Evolutionary conservation across 164 flowering plant species (phyloP), one percentile per base, ranked within the genome.

Genomic region (Tetracentron sinense): DNA sequence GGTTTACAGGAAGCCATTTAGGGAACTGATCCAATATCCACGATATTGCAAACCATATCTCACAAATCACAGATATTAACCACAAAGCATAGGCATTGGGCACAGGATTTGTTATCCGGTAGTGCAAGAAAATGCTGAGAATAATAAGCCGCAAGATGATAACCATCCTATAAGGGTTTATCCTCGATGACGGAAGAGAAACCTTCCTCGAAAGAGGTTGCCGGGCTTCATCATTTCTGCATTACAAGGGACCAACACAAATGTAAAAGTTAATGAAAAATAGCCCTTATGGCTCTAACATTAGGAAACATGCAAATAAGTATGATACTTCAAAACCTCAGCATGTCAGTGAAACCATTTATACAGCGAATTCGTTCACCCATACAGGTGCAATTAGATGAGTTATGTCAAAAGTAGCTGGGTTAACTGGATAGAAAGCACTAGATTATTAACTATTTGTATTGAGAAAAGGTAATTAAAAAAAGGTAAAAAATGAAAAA

Each of bases 21-120:
- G 82, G 84, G 64, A 81, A 81, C 67, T 81, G 84, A 68, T 81
- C 84, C 58, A 81, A 59, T 30, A 81, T 81, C 84, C 84, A 81
- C 23, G 84, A 81, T 11, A 76, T 65, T 26, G 82, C 84, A 68
- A 81, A 81, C 84, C 84, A 81, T 61, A 81, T 81, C 76, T 81
- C 85, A 68, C 82, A 81, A 42, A 81, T 77, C 22, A 81, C 82
- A 63, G 86, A 82, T 46, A 78, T 74, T 69, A 82, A 27, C 86
- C 86, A 82, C 72, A 82, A 60, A 54, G 80, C 71, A 76, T 74
- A 79, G 19, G 86, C 86, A 63, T 79, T 80, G 26, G 33, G 60
- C 49, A 82, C 85, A 26, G 85, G 83, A 70, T 82, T 81, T 30
- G 82, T 80, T 57, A 82, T 58, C 47, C 86, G 80, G 66, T 80